Conservation (phyloP, 2,329 filamentous ascomycete species). For the Acrocalymma vagum region DNA sequence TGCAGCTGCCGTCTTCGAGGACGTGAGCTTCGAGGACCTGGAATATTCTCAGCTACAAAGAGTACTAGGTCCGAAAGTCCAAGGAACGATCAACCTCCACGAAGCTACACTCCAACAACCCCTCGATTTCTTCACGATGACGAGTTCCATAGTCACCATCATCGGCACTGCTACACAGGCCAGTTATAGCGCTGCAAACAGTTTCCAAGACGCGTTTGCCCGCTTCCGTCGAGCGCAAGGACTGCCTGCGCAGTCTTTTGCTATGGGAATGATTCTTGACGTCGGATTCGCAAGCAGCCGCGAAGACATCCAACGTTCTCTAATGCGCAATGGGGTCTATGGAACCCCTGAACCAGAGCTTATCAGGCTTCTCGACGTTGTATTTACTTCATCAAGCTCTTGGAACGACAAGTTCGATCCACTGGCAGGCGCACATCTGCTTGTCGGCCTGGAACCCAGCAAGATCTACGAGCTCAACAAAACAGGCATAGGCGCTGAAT, state of each 20-base stretch:
- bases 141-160: slow-evolving; percentile 22
- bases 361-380: no score
- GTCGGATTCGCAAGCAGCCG: no score
- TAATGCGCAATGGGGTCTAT: no score
- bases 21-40: slow-evolving; percentile 13
- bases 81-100: slow-evolving; percentile 36
- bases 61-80: slow-evolving; percentile 30
- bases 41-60: slow-evolving; percentile 1
- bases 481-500: slow-evolving; percentile 3
- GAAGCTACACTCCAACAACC: slow-evolving; percentile 9
- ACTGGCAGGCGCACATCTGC: slow-evolving; percentile 4
- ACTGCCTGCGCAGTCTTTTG: slow-evolving; percentile 23
- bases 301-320: no score
- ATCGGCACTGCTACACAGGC: slow-evolving; percentile 22
- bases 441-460: slow-evolving; percentile 9
- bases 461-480: slow-evolving; percentile 11
- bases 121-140: slow-evolving; percentile 39
- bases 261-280: slow-evolving; percentile 35
- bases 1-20: slow-evolving; percentile 12
- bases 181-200: slow-evolving; percentile 30
- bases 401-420: not conserved
- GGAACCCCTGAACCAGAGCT: no score
- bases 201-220: slow-evolving; percentile 30
- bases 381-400: no score
- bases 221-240: slow-evolving; percentile 18